phyloP scores from a whole-genome alignment of 257 asterid genomes.

The Nemophila menziesii region DNA sequence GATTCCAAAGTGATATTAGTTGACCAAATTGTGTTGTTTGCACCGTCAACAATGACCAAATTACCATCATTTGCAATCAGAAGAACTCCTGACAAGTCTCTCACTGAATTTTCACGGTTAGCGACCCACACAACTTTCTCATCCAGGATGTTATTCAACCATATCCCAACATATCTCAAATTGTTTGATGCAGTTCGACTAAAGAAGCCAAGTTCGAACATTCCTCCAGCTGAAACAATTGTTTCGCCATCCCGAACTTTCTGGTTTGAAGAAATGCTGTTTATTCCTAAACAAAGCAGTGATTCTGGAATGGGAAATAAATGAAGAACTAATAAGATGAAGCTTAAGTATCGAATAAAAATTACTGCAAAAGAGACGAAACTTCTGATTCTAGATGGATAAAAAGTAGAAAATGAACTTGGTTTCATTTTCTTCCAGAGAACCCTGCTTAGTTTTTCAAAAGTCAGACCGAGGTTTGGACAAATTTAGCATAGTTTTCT shows the following conservation, averaged over 20 bases:
- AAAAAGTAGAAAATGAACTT: no score
- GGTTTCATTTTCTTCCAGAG: no score
- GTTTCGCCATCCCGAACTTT: slow-evolving; percentile 9
- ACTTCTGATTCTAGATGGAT: no score
- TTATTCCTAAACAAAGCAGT: slow-evolving; percentile 26
- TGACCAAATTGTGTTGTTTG: neutral
- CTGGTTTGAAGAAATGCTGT: slow-evolving; percentile 13
- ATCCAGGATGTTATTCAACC: slow-evolving; percentile 11
- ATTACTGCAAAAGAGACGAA: no score
- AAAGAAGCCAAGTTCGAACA: slow-evolving; percentile 36
- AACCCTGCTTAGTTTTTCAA: no score
- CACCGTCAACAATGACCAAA: slow-evolving; percentile 9
- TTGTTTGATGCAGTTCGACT: slow-evolving; percentile 1
- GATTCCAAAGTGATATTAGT: no score
- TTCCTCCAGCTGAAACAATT: slow-evolving; percentile 26
- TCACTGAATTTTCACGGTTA: slow-evolving; percentile 9
- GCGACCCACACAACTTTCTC: slow-evolving; percentile 46
- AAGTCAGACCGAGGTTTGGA: no score
- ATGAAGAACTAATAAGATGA: no score
- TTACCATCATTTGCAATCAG: slow-evolving; percentile 25
- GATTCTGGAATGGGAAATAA: no score
- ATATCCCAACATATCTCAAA: slow-evolving; percentile 30
- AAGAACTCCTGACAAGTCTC: slow-evolving; percentile 2
- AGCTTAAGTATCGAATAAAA: no score
- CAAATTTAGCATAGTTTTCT: no score